phyloP scores from a whole-genome alignment of 2,329 filamentous ascomycete species.

The Colletotrichum sp. region DNA sequence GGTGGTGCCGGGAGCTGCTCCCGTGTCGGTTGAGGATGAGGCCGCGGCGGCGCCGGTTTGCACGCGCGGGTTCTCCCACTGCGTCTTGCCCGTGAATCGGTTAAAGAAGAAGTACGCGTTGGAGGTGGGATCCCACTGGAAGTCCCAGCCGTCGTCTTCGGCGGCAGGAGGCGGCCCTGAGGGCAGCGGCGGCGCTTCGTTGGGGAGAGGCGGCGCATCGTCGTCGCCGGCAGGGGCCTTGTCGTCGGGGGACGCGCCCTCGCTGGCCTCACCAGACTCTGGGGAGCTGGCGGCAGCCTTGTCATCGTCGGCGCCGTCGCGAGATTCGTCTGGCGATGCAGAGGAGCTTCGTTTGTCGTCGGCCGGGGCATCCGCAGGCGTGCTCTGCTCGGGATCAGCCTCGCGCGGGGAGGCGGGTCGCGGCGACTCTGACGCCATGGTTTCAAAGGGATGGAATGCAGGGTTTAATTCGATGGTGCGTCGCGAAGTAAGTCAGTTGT shows the following conservation, averaged over 20 bases:
- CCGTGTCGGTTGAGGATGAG: slow-evolving; percentile 14
- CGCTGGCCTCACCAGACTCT: slow-evolving; percentile 20
- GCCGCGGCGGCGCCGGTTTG: slow-evolving; percentile 39
- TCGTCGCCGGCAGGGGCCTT: slow-evolving; percentile 20
- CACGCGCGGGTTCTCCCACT: slow-evolving; percentile 88
- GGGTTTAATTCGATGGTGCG: slow-evolving; percentile 11
- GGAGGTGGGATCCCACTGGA: slow-evolving; percentile 73
- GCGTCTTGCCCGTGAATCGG: slow-evolving; percentile 73
- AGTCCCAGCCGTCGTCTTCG: slow-evolving; percentile 80
- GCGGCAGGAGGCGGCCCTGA: slow-evolving; percentile 51
- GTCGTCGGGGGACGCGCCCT: slow-evolving; percentile 5
- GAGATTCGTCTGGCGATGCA: not conserved
- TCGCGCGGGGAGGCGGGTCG: slow-evolving; percentile 6
- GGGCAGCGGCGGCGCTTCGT: slow-evolving; percentile 45
- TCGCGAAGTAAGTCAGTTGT: slow-evolving; percentile 3
- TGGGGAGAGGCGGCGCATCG: slow-evolving; percentile 38
- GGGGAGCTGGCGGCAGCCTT: slow-evolving; percentile 7
- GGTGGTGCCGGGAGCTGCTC: slow-evolving; percentile 23
- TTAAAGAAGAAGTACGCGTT: slow-evolving; percentile 87
- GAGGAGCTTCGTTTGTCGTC: not conserved
- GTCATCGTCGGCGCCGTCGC: not conserved
- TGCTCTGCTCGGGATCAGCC: slow-evolving; percentile 3
- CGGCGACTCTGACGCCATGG: slow-evolving; percentile 12
- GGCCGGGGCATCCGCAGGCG: not conserved
- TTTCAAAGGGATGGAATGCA: slow-evolving; percentile 16